These are phyloP conservation scores for Pistacia vera DNA, from an alignment of 345 rosid genomes.

Conservation along the genomic window DNA sequence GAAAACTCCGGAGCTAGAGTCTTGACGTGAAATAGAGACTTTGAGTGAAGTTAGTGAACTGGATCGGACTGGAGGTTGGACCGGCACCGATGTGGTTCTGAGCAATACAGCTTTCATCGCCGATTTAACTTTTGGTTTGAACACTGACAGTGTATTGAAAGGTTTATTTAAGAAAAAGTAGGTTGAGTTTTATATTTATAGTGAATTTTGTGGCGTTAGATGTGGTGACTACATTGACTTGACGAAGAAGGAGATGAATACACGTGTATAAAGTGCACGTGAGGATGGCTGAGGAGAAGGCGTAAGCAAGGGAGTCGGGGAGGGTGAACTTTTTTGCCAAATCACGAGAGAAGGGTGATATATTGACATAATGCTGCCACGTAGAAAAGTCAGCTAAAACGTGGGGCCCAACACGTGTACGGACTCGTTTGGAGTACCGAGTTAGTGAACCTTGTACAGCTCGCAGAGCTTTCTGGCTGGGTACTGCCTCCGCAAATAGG, in stretches of 20 bases:
- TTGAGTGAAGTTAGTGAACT: constrained; percentile 39
- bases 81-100: constrained; percentile 62
- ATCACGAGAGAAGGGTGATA: constrained; percentile 41
- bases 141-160: neutral
- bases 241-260: constrained; percentile 24
- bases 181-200: neutral
- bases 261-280: constrained; percentile 45
- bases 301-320: constrained; percentile 36
- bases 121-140: neutral
- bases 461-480: neutral
- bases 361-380: constrained; percentile 25
- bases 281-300: constrained; percentile 31
- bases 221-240: constrained; percentile 36
- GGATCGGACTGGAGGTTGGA: constrained; percentile 26
- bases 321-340: neutral
- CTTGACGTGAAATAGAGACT: constrained; percentile 37
- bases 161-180: neutral
- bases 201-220: constrained; percentile 41
- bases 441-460: neutral
- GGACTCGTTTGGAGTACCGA: neutral
- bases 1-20: constrained; percentile 43
- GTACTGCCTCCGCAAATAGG: too few relatives aligned
- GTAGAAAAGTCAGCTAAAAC: constrained; percentile 14
- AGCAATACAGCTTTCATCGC: constrained; percentile 58
- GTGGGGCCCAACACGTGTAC: constrained; percentile 18